phyloP scores from a whole-genome alignment of 2,329 filamentous ascomycete species.

The Penicillium sclerotiorum region DNA sequence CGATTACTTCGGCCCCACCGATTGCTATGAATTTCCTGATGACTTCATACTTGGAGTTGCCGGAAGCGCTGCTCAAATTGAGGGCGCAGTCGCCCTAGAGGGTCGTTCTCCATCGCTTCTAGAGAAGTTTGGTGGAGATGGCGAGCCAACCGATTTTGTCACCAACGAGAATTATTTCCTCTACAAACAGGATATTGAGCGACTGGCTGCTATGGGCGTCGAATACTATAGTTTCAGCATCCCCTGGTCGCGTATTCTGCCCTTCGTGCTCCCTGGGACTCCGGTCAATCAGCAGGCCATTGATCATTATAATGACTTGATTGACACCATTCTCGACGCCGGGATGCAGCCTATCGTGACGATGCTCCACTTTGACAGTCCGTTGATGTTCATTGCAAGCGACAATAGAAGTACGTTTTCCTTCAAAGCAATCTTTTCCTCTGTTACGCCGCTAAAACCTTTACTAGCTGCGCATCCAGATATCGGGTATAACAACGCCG shows the following conservation, averaged over 20 bases:
- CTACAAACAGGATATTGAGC: constrained; percentile 51
- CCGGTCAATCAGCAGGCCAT: constrained; percentile 52
- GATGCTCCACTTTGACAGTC: constrained; percentile 38
- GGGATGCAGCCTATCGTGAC: constrained; percentile 51
- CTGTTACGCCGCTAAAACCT: neutral
- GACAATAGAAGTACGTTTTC: constrained; percentile 18
- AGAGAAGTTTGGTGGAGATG: constrained; percentile 39
- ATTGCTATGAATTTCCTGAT: constrained; percentile 37
- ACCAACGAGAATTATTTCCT: constrained; percentile 54
- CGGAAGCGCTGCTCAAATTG: constrained; percentile 48
- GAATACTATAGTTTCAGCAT: constrained; percentile 50
- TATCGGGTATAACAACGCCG: constrained; percentile 31
- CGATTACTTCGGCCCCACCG: constrained; percentile 51
- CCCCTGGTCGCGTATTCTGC: constrained; percentile 53
- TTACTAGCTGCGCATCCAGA: constrained; percentile 19
- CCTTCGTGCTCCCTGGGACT: constrained; percentile 48
- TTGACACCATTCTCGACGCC: constrained; percentile 46
- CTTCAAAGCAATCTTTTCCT: neutral
- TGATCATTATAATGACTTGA: constrained; percentile 53
- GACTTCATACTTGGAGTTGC: constrained; percentile 50
- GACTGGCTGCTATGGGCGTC: constrained; percentile 43
- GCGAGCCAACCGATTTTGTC: constrained; percentile 50
- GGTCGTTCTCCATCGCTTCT: constrained; percentile 43
- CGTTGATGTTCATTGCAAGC: constrained; percentile 26
- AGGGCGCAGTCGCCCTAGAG: constrained; percentile 47